These are phyloP conservation scores for Fusarium sp. DNA, from an alignment of 2,329 filamentous ascomycete species.

Conservation along the genomic window DNA sequence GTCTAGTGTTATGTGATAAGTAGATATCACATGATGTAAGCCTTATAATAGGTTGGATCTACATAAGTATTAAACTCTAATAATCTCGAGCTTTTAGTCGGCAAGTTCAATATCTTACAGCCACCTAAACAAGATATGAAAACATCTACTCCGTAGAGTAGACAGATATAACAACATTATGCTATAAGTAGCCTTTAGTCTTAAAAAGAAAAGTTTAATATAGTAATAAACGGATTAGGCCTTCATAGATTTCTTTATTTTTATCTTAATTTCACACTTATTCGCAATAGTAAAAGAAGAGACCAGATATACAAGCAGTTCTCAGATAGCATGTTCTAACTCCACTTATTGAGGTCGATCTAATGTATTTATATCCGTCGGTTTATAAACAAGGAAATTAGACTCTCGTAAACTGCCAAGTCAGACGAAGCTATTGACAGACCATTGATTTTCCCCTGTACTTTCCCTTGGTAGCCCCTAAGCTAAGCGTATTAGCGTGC, in stretches of 20 bases:
- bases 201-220: too few relatives aligned
- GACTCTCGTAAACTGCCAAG: neutral
- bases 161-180: too few relatives aligned
- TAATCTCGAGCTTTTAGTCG: neutral
- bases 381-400: neutral
- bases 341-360: neutral
- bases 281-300: too few relatives aligned
- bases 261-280: too few relatives aligned
- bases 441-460: neutral
- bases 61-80: neutral
- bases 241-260: too few relatives aligned
- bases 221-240: too few relatives aligned
- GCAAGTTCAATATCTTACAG: too few relatives aligned
- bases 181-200: too few relatives aligned
- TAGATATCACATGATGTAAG: neutral
- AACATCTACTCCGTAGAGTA: too few relatives aligned
- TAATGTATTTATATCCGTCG: neutral
- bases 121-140: too few relatives aligned
- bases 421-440: neutral
- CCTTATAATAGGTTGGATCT: neutral
- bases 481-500: neutral
- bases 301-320: neutral
- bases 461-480: fast-evolving
- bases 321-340: neutral
- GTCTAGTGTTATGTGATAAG: neutral